Evolutionary conservation across 371 early-diverging fungal genomes (phyloP), one percentile per base, ranked within the genome.

Genomic region (Catenaria anguillulae): DNA sequence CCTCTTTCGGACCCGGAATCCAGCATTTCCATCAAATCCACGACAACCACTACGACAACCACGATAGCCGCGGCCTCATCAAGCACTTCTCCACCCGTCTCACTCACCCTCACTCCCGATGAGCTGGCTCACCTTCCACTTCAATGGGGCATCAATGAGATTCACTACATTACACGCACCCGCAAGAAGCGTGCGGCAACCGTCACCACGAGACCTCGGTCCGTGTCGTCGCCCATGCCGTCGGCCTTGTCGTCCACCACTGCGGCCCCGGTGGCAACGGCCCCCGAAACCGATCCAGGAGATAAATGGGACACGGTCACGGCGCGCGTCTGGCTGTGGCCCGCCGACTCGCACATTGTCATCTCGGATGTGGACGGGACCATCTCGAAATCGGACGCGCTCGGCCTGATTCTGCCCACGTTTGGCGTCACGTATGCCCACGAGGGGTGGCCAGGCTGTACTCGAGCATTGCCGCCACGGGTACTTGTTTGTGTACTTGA

Each of bases 351-450:
- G 52, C 82, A 90, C 60, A 82, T 99, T 36, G 93, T 99, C 33
- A 89, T 99, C 60, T 93, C 93, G 0, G 99, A 99, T 71, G 91
- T 99, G 64, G 99, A 99, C 72, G 99, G 99, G 52, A 99, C 99
- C 0, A 97, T 99, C 61, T 98, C 99, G 43, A 97, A 97, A 69
- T 91, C 93, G 2, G 99, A 99, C 70, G 89, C 91, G 0, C 75
- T 93, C 52, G 99, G 99, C 3, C 97, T 98, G 66, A 77, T 99
- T 8, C 94, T 94, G 70, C 52, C 52, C 15, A 89, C 93, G 86
- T 92, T 97, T 46, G 99, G 99, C 37, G 89, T 85, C 70, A 98
- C 98, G 73, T 98, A 97, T 97, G 97, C 98, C 4, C 99, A 98
- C 70, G 69, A 76, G 17, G 99, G 5, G 90, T 99, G 5, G 98